A percentile compares a stretch with the other conserved stretches of the same genome.
Conservation (phyloP, 2,329 filamentous ascomycete genomes). For the Akanthomyces dipterigenus region DNA sequence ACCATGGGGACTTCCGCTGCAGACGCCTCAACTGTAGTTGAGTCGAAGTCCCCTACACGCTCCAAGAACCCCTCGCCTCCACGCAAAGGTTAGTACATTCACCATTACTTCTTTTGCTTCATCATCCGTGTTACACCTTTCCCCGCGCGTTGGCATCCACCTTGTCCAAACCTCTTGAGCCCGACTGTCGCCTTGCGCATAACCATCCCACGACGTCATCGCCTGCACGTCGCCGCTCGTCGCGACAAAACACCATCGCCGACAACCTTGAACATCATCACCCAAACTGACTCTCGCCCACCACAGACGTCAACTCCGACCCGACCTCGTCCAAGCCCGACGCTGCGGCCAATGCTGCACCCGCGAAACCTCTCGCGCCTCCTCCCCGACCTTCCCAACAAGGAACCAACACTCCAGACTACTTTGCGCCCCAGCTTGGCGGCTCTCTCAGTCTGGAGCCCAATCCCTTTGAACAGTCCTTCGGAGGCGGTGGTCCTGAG, state of each 20-base stretch:
- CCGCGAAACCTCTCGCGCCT: constrained; percentile 60
- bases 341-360: constrained; percentile 49
- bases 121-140: not conserved
- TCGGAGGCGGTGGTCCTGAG: constrained; percentile 61
- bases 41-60: constrained; percentile 43
- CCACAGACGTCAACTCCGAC: constrained; percentile 42
- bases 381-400: constrained; percentile 58
- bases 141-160: constrained; percentile 18
- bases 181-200: constrained; percentile 13
- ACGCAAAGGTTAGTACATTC: constrained; percentile 34
- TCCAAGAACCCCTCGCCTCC: constrained; percentile 34
- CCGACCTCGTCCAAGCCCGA: constrained; percentile 40
- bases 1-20: constrained; percentile 39
- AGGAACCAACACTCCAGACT: constrained; percentile 56
- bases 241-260: constrained; percentile 6
- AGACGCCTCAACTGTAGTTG: constrained; percentile 32
- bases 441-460: constrained; percentile 69
- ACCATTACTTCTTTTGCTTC: constrained; percentile 7
- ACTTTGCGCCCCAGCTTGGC: constrained; percentile 54
- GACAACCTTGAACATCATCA: not conserved
- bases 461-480: constrained; percentile 96
- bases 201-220: constrained; percentile 15
- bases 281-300: constrained; percentile 4
- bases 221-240: not conserved
- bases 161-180: constrained; percentile 12